Conservation (phyloP, 2,329 filamentous ascomycete species). For the Neonectria ditissima region DNA sequence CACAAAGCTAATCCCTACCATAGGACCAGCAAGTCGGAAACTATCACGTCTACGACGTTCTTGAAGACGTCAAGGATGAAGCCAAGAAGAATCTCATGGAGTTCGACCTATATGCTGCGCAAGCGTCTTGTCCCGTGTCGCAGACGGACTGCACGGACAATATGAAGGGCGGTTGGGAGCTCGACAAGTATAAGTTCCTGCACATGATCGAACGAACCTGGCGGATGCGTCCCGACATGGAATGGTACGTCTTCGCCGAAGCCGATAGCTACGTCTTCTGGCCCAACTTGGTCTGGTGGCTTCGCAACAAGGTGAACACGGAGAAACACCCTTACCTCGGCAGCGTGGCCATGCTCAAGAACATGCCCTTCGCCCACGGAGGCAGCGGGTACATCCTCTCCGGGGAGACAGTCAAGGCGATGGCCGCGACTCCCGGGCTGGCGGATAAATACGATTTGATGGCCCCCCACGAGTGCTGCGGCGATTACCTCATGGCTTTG, state of each 20-base stretch:
- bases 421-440: constrained; percentile 58
- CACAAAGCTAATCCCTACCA: constrained; percentile 21
- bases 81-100: constrained; percentile 54
- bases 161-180: constrained; percentile 58
- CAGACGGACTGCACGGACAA: constrained; percentile 57
- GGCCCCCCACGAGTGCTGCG: constrained; percentile 61
- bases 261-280: constrained; percentile 70
- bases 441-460: constrained; percentile 60
- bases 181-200: constrained; percentile 73
- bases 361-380: constrained; percentile 65
- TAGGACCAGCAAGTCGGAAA: constrained; percentile 63
- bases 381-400: constrained; percentile 69
- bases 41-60: constrained; percentile 56
- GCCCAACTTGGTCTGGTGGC: constrained; percentile 64
- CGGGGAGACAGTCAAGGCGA: constrained; percentile 61
- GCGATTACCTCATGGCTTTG: constrained; percentile 64
- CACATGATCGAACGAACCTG: constrained; percentile 69
- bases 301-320: constrained; percentile 57
- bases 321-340: constrained; percentile 62
- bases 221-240: constrained; percentile 62
- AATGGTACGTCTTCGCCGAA: constrained; percentile 72
- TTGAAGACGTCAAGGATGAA: constrained; percentile 53
- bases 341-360: constrained; percentile 60
- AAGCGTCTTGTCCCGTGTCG: constrained; percentile 59
- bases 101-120: constrained; percentile 60